A percentile compares a stretch with the other conserved stretches of the same genome.
Evolutionary conservation across 345 rosid species (phyloP).

Genomic region (Arabidopsis arenosa): DNA sequence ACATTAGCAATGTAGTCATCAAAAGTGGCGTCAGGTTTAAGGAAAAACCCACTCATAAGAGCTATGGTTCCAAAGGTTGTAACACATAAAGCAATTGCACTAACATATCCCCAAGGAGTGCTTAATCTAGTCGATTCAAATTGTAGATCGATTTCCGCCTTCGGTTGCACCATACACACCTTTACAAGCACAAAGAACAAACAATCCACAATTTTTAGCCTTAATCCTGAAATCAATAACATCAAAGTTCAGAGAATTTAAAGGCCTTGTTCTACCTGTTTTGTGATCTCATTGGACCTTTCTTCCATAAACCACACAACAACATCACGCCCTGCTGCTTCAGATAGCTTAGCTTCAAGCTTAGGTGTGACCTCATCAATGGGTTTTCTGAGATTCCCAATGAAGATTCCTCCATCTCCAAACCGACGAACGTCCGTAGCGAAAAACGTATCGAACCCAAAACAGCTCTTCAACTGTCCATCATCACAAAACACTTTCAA

Average conservation of each 20-base stretch:
- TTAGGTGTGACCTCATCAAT: constrained; percentile 78
- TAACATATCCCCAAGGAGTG: constrained; percentile 89
- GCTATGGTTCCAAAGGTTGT: constrained; percentile 90
- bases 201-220: not conserved
- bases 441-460: constrained; percentile 85
- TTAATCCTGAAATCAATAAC: constrained; percentile 1
- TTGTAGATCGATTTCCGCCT: constrained; percentile 84
- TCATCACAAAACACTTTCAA: constrained; percentile 38
- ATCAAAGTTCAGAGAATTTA: not conserved
- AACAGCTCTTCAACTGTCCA: constrained; percentile 81
- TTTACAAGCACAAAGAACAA: constrained; percentile 41
- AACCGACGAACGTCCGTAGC: constrained; percentile 92
- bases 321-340: constrained; percentile 84
- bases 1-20: constrained; percentile 83
- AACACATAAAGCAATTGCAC: constrained; percentile 64
- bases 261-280: constrained; percentile 63
- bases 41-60: constrained; percentile 89
- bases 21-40: constrained; percentile 81
- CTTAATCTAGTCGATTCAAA: constrained; percentile 81
- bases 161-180: constrained; percentile 97
- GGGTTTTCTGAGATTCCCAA: constrained; percentile 83
- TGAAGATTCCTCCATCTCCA: constrained; percentile 94
- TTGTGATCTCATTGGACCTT: constrained; percentile 72
- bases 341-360: constrained; percentile 84
- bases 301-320: constrained; percentile 98